A percentile compares a stretch with the other conserved stretches of the same genome.
phyloP scores from a whole-genome alignment of 805 yeast species.

The Candida takata region DNA sequence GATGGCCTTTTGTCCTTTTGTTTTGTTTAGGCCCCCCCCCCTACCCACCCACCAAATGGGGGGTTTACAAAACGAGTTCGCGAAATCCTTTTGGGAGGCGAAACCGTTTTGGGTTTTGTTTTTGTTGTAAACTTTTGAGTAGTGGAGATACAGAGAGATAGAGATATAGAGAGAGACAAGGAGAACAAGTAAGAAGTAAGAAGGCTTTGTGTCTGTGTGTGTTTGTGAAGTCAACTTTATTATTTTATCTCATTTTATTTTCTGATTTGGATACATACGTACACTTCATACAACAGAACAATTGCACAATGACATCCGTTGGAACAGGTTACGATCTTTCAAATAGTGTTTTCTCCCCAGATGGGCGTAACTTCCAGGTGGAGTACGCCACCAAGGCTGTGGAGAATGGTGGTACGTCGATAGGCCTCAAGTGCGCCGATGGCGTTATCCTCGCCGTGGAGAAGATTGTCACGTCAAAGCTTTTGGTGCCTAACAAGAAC shows the following conservation, averaged over 20 bases:
- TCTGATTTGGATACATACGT: too few relatives aligned
- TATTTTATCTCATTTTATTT: too few relatives aligned
- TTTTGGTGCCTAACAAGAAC: conserved; percentile 84
- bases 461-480: conserved; percentile 77
- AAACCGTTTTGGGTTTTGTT: neutral
- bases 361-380: conserved; percentile 93
- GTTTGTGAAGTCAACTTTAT: too few relatives aligned
- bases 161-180: too few relatives aligned
- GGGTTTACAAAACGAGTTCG: neutral
- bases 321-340: conserved; percentile 99
- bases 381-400: conserved; percentile 97
- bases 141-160: too few relatives aligned
- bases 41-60: too few relatives aligned
- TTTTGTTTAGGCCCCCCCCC: too few relatives aligned
- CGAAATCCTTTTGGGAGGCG: neutral
- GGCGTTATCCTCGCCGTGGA: conserved; percentile 98
- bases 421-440: conserved; percentile 87
- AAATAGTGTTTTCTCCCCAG: conserved; percentile 84
- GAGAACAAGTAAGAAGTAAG: too few relatives aligned
- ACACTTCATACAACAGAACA: too few relatives aligned
- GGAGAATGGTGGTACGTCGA: conserved; percentile 92
- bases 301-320: conserved; percentile 60
- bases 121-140: too few relatives aligned
- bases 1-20: too few relatives aligned
- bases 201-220: too few relatives aligned